Evolutionary conservation across 1,284 basidiomycete species (phyloP), one percentile per base, ranked within the genome.

Genomic region (Ustilago xerochloae): DNA sequence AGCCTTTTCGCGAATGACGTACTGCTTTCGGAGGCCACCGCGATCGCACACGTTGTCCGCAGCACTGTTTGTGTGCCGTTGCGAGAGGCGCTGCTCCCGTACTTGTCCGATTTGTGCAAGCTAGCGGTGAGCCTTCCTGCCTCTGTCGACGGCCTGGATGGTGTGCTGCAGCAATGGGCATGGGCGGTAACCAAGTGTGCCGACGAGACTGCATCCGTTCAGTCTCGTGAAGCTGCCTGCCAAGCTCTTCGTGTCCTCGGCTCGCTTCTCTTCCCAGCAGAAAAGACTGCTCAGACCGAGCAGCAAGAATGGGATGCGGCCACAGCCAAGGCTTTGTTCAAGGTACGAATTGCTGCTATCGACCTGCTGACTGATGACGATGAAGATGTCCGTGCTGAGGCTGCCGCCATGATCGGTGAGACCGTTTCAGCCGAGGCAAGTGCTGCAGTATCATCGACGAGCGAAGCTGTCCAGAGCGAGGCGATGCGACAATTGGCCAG

Each of bases 21-120:
- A 28, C 22, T 62, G 16, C 13, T 57, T 4, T 15, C 33, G 2
- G 62, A 70, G 32, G 45, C 54, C 15, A 38, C 36, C 2, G 52
- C 49, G 16, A 50, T 74, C 47, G 65, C 55, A 12, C 38, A 29
- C 4, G 28, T 66, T 2, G 61, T 69, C 29, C 36, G 38, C 32
- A 51, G 46, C 28, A 78, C 73, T 6, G 53, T 61, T 10, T 65
- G 62, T 33, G 63, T 68, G 16, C 64, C 69, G 1, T 38, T 81
- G 26, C 63, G 75, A 30, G 75, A 81, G 47, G 77, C 75, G 20
- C 63, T 81, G 5, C 51, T 79, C 7, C 79, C 79, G 1, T 75
- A 75, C 50, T 55, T 75, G 6, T 62, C 67, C 3, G 51, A 63
- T 33, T 56, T 75, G 5, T 75, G 72, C 62, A 63, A 63, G 50